These are phyloP conservation scores for Ogataea neopini DNA, from an alignment of 805 yeast species.

Conservation along the genomic window DNA sequence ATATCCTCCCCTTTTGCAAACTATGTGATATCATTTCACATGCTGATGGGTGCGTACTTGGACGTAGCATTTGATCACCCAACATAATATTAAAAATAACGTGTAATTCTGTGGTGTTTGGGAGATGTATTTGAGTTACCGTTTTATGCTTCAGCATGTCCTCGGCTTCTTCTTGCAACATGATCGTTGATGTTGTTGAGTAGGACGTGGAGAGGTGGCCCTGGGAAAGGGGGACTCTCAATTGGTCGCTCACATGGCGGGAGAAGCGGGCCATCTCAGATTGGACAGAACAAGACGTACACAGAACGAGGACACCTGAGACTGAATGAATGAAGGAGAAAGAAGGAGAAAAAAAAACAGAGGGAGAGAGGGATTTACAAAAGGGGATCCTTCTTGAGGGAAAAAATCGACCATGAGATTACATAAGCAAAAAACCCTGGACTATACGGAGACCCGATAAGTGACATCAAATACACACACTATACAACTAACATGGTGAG, in stretches of 20 bases:
- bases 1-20: conserved; percentile 16
- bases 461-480: too few relatives aligned
- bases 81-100: conserved; percentile 12
- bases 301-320: too few relatives aligned
- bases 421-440: neutral
- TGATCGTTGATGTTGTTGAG: neutral
- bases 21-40: conserved; percentile 24
- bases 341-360: neutral
- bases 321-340: neutral
- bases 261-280: too few relatives aligned
- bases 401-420: neutral
- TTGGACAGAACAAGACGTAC: too few relatives aligned
- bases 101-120: conserved; percentile 9
- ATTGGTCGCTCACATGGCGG: neutral
- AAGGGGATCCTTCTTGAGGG: neutral
- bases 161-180: neutral
- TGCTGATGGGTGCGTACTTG: conserved; percentile 13
- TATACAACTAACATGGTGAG: too few relatives aligned
- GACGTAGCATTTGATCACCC: conserved; percentile 11
- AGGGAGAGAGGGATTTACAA: neutral
- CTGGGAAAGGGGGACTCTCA: neutral
- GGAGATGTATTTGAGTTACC: conserved; percentile 7
- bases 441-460: neutral
- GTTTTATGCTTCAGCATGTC: neutral
- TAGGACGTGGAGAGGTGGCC: conserved; percentile 2